phyloP scores from a whole-genome alignment of 495 filamentous ascomycete species.

The Immersiella caudata region DNA sequence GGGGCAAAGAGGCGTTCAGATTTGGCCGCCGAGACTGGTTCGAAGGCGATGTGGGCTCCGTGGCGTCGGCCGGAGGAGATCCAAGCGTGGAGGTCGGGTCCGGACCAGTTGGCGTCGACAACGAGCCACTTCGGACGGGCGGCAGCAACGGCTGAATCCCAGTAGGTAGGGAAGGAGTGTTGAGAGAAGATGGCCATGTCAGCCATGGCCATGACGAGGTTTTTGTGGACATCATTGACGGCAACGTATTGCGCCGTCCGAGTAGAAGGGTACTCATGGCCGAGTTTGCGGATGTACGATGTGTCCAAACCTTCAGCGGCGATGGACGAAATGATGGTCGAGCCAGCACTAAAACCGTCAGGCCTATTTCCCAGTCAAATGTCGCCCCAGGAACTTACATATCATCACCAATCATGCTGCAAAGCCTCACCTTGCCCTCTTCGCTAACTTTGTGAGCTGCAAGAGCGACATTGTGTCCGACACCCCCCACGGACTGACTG shows the following conservation, averaged over 20 bases:
- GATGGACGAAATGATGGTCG: conserved; percentile 66
- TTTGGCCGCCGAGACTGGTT: conserved; percentile 88
- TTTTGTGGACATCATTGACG: conserved; percentile 80
- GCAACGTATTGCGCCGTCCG: conserved; percentile 90
- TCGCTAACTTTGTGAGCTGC: conserved; percentile 63
- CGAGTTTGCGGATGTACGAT: conserved; percentile 61
- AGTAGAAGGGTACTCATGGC: conserved; percentile 48
- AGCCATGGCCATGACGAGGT: conserved; percentile 85
- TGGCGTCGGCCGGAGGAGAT: conserved; percentile 55
- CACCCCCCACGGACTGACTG: conserved; percentile 83
- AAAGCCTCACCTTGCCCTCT: conserved; percentile 59
- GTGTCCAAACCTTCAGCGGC: conserved; percentile 63
- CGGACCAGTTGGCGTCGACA: conserved; percentile 81
- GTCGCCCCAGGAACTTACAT: conserved; percentile 41
- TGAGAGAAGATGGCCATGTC: conserved; percentile 86
- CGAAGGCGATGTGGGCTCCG: conserved; percentile 69
- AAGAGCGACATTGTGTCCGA: conserved; percentile 88
- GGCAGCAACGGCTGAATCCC: conserved; percentile 59
- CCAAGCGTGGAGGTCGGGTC: conserved; percentile 64
- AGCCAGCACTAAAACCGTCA: conserved; percentile 56
- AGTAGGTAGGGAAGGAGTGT: conserved; percentile 52
- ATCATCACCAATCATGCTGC: conserved; percentile 77
- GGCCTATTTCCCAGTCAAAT: conserved; percentile 8
- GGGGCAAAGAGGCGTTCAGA: conserved; percentile 65
- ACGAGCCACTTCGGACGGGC: conserved; percentile 72